phyloP scores from a whole-genome alignment of 257 asterid genomes.

The Solanum chiquidenum region DNA sequence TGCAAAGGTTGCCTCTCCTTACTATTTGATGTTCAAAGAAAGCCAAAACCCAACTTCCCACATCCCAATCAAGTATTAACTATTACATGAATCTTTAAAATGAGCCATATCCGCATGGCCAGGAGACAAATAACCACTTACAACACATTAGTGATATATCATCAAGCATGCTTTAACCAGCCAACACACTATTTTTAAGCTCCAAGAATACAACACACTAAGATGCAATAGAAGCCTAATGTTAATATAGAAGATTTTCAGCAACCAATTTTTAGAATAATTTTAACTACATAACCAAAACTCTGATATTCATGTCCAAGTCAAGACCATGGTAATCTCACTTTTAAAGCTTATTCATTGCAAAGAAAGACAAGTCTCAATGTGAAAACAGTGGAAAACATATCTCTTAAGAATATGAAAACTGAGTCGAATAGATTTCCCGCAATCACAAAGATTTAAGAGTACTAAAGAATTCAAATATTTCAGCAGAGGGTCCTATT shows the following conservation, averaged over 20 bases:
- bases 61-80: not conserved
- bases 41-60: not conserved
- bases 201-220: not conserved
- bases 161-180: not conserved
- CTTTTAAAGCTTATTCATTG: not conserved
- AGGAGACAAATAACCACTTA: not conserved
- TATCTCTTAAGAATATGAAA: too few species aligned
- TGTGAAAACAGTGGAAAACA: not conserved
- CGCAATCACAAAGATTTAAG: not conserved
- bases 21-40: not conserved
- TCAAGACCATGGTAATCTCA: not conserved
- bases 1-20: not conserved
- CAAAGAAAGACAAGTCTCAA: not conserved
- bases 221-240: not conserved
- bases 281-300: not conserved
- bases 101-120: not conserved
- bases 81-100: not conserved
- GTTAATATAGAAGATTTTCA: too few species aligned
- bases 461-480: not conserved
- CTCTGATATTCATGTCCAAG: not conserved
- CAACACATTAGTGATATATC: not conserved
- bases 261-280: too few species aligned
- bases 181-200: not conserved
- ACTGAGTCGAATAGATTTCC: too few species aligned
- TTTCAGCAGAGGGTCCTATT: not conserved